A percentile compares a stretch with the other conserved stretches of the same genome.
Conservation (phyloP, 768 basidiomycete species). For the Leccinum rimulosum region DNA sequence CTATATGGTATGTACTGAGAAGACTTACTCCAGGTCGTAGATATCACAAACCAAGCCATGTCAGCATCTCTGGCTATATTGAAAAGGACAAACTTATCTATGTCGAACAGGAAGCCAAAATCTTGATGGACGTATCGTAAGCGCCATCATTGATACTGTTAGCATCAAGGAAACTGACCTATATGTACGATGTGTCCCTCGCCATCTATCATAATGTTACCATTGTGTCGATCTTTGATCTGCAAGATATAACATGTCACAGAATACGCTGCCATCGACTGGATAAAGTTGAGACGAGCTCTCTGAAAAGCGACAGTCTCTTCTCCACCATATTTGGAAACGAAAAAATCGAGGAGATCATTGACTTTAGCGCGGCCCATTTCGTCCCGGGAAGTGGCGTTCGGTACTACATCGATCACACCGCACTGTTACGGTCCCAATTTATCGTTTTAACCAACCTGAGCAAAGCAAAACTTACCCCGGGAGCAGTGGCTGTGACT, state of each 20-base stretch:
- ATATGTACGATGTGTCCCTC: slow-evolving; percentile 97
- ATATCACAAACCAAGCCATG: slow-evolving; percentile 22
- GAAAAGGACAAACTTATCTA: slow-evolving; percentile 71
- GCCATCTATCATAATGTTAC: slow-evolving; percentile 99
- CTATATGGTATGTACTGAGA: neutral
- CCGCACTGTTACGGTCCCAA: slow-evolving; percentile 67
- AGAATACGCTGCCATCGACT: slow-evolving; percentile 99
- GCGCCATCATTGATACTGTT: neutral
- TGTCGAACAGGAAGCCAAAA: slow-evolving; percentile 96
- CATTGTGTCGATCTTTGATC: slow-evolving; percentile 98
- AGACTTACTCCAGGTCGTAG: slow-evolving; percentile 60
- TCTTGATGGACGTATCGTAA: slow-evolving; percentile 45
- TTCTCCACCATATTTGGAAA: slow-evolving; percentile 87
- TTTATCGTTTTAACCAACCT: neutral
- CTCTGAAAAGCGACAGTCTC: slow-evolving; percentile 89
- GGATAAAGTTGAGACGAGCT: slow-evolving; percentile 93
- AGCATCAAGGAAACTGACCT: slow-evolving; percentile 49
- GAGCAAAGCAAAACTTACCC: slow-evolving; percentile 47
- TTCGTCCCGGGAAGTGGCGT: slow-evolving; percentile 96
- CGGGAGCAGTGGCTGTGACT: slow-evolving; percentile 95
- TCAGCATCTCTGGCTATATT: slow-evolving; percentile 20
- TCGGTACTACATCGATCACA: slow-evolving; percentile 97
- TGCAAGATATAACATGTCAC: slow-evolving; percentile 97
- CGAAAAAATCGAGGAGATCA: slow-evolving; percentile 91
- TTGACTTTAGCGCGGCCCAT: slow-evolving; percentile 99